These are phyloP conservation scores for Orbilia brochopaga DNA, from an alignment of 2,329 filamentous ascomycete genomes.

Conservation along the genomic window DNA sequence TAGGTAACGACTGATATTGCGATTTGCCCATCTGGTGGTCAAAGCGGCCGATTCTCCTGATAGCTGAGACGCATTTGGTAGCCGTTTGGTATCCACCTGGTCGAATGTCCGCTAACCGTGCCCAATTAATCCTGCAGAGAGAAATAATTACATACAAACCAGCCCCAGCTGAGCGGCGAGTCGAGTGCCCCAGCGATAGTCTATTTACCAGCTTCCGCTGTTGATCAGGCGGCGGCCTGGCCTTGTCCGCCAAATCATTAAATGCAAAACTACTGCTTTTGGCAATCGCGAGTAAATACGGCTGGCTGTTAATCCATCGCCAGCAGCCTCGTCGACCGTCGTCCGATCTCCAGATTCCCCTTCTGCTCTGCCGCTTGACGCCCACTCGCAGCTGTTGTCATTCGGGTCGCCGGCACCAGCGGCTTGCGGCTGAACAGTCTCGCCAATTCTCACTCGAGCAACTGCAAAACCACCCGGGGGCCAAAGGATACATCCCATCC, in stretches of 20 bases:
- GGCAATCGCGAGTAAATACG: background rate
- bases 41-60: too few species aligned
- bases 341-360: background rate
- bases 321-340: background rate
- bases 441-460: background rate
- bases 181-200: too few species aligned
- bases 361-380: background rate
- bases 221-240: too few species aligned
- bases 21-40: background rate
- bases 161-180: too few species aligned
- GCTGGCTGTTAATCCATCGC: background rate
- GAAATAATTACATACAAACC: too few species aligned
- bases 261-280: background rate
- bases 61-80: too few species aligned
- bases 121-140: too few species aligned
- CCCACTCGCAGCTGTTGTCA: background rate
- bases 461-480: background rate
- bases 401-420: background rate
- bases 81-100: too few species aligned
- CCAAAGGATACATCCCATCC: background rate
- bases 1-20: too few species aligned
- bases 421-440: background rate
- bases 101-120: too few species aligned
- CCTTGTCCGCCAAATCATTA: too few species aligned
- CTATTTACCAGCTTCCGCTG: too few species aligned